A percentile compares a stretch with the other conserved stretches of the same genome.
These are phyloP conservation scores for Nemania diffusa DNA, from an alignment of 2,329 filamentous ascomycete genomes.

Conservation along the genomic window DNA sequence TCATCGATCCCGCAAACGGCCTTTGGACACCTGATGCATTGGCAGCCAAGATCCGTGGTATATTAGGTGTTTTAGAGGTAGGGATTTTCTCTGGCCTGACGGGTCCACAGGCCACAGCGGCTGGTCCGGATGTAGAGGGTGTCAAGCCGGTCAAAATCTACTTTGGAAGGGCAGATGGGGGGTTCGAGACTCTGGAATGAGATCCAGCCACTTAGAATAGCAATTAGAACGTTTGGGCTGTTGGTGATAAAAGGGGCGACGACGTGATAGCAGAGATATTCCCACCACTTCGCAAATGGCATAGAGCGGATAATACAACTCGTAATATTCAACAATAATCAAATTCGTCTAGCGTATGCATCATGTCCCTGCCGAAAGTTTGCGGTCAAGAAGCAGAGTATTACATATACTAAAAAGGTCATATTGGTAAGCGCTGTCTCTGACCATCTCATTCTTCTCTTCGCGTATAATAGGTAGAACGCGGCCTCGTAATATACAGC, in stretches of 20 bases:
- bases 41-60: constrained; percentile 77
- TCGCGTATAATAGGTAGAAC: constrained; percentile 24
- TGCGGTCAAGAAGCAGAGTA: constrained; percentile 39
- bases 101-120: constrained; percentile 69
- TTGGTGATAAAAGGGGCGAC: not conserved
- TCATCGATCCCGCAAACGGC: constrained; percentile 69
- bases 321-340: constrained; percentile 11
- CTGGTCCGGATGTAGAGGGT: constrained; percentile 77
- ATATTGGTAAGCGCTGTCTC: constrained; percentile 42
- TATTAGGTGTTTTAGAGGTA: constrained; percentile 90
- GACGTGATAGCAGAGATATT: not conserved
- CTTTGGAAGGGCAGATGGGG: constrained; percentile 87
- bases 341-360: constrained; percentile 7
- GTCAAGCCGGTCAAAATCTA: constrained; percentile 95
- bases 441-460: constrained; percentile 39
- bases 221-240: constrained; percentile 1
- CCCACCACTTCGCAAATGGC: not conserved
- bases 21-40: constrained; percentile 84
- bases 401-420: constrained; percentile 49
- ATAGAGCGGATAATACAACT: constrained; percentile 1
- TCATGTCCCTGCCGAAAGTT: constrained; percentile 1
- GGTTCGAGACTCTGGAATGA: constrained; percentile 59
- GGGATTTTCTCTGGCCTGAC: constrained; percentile 89
- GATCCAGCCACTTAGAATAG: not conserved
- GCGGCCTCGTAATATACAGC: constrained; percentile 45